Evolutionary conservation across 176 grass and related monocot genomes (phyloP).

Genomic region (Melocanna baccifera): DNA sequence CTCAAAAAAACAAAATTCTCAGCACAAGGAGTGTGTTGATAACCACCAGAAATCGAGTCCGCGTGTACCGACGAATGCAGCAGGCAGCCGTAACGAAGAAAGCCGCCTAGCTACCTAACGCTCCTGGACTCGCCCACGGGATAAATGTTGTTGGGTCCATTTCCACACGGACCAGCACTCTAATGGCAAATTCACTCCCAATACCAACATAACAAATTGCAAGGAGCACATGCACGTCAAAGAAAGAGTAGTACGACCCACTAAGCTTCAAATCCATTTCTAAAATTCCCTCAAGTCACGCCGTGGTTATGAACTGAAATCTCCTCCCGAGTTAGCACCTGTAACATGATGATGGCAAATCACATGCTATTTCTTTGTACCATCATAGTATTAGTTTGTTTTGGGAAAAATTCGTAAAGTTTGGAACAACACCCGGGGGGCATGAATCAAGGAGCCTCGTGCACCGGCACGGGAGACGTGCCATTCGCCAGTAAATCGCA

Average conservation of each 20-base stretch:
- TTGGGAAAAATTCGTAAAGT: neutral
- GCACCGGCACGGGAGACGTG: neutral
- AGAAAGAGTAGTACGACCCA: neutral
- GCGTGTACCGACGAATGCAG: neutral
- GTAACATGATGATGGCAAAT: too few species aligned
- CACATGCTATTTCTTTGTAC: neutral
- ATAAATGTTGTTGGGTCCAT: constrained; percentile 5
- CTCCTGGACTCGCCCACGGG: neutral
- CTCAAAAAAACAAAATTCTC: neutral
- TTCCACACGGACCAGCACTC: neutral
- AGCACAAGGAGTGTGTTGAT: neutral
- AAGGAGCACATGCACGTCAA: neutral
- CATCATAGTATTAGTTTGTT: neutral
- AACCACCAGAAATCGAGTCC: neutral
- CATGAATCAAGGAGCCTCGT: too few species aligned
- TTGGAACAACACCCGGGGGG: too few species aligned
- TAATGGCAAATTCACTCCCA: neutral
- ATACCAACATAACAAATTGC: neutral
- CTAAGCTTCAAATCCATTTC: neutral
- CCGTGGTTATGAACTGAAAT: neutral
- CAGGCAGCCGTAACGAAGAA: neutral
- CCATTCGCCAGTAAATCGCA: neutral
- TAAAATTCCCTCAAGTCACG: neutral
- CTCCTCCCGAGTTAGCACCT: neutral
- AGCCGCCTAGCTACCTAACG: neutral